Conservation (phyloP, 164 flowering plant genomes). For the Magnolia officinalis region DNA sequence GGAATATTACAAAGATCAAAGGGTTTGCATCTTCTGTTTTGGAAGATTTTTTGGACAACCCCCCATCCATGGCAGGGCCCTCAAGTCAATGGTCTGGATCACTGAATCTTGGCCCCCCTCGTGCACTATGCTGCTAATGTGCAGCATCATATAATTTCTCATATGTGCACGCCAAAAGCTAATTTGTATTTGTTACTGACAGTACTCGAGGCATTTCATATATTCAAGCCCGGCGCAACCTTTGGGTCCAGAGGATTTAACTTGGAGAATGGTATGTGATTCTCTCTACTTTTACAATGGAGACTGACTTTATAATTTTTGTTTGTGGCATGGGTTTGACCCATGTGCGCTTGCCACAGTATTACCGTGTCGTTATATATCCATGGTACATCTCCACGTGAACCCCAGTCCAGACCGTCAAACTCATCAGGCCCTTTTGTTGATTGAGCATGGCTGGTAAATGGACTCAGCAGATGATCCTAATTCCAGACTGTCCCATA, state of each 20-base stretch:
- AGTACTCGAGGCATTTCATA: slow-evolving; percentile 81
- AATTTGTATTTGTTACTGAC: slow-evolving; percentile 17
- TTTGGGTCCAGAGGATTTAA: slow-evolving; percentile 87
- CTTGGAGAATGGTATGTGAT: slow-evolving; percentile 86
- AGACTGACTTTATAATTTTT: neutral
- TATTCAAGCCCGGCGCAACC: slow-evolving; percentile 91
- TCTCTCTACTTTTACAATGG: slow-evolving; percentile 5
- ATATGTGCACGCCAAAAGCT: neutral
- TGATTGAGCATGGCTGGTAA: neutral
- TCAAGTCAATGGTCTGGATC: no score
- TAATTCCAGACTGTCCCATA: neutral
- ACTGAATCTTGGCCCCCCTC: no score
- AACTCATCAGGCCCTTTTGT: neutral
- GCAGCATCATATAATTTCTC: no score
- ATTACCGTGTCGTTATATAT: neutral
- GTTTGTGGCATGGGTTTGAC: neutral
- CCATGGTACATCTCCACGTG: neutral
- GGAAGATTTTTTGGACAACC: no score
- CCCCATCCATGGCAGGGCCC: no score
- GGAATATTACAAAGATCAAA: no score
- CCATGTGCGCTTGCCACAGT: no score
- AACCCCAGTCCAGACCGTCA: neutral
- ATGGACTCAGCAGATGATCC: neutral
- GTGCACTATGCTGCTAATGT: no score
- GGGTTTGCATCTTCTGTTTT: no score